Conservation (phyloP, 1,284 basidiomycete species). For the Inonotus hispidus region DNA sequence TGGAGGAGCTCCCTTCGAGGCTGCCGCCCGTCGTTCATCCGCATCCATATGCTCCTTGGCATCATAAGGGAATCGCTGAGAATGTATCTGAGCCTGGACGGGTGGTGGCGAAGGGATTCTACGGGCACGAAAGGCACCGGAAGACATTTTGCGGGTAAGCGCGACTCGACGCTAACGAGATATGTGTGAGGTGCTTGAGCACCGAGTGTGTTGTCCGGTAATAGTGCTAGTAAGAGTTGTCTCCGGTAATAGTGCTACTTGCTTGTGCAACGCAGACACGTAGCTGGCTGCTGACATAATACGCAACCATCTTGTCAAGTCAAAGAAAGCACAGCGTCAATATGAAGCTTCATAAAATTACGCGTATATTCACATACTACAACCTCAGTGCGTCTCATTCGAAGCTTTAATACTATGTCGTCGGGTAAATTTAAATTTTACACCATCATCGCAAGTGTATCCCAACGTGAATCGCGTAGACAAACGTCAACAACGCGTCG, state of each 20-base stretch:
- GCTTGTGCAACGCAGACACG: too few relatives aligned
- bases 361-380: background rate
- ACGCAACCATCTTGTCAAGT: background rate
- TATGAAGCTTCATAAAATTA: background rate
- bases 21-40: constrained; percentile 63
- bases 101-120: constrained; percentile 62
- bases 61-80: constrained; percentile 54
- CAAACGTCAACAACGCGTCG: background rate
- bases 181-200: background rate
- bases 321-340: background rate
- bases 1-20: constrained; percentile 58
- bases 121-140: constrained; percentile 40
- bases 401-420: too few relatives aligned
- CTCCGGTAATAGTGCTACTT: too few relatives aligned
- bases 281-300: background rate
- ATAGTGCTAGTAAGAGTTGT: too few relatives aligned
- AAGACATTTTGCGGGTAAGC: constrained; percentile 16
- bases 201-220: too few relatives aligned
- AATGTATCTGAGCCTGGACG: constrained; percentile 35
- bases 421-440: too few relatives aligned
- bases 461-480: background rate
- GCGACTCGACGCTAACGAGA: background rate
- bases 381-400: background rate
- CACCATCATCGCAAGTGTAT: too few relatives aligned
- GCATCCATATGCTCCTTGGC: constrained; percentile 63